phyloP scores from a whole-genome alignment of 2,329 filamentous ascomycete species.

The Apiospora phragmitis region DNA sequence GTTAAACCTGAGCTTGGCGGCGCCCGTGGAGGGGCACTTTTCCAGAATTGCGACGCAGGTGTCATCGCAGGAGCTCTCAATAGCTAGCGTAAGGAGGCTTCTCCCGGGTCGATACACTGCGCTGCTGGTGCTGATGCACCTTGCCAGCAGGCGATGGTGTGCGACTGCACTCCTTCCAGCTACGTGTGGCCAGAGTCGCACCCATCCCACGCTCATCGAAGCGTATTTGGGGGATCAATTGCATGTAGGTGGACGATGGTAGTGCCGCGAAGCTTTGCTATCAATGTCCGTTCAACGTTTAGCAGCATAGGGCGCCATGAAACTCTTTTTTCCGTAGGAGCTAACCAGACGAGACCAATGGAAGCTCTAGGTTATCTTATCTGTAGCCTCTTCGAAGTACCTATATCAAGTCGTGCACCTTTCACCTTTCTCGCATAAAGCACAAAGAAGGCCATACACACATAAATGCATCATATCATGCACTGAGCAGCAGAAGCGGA shows the following conservation, averaged over 20 bases:
- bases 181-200: constrained; percentile 12
- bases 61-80: constrained; percentile 90
- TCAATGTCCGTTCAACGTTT: background rate
- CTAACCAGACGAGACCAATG: background rate
- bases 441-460: background rate
- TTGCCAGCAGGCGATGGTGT: background rate
- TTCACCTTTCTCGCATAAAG: too few relatives aligned
- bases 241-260: background rate
- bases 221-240: background rate
- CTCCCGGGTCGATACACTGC: constrained; percentile 20
- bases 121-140: background rate
- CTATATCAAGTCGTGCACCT: background rate
- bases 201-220: constrained; percentile 18
- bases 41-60: constrained; percentile 84
- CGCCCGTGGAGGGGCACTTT: constrained; percentile 38
- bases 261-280: background rate
- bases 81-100: constrained; percentile 62
- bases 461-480: background rate
- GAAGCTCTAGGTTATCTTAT: constrained; percentile 2
- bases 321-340: background rate
- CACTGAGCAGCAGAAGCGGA: background rate
- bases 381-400: background rate
- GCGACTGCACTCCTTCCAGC: background rate
- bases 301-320: background rate
- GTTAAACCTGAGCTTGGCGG: constrained; percentile 71